phyloP scores from a whole-genome alignment of 108 stramenopile species.

The Cyclotella cryptica region DNA sequence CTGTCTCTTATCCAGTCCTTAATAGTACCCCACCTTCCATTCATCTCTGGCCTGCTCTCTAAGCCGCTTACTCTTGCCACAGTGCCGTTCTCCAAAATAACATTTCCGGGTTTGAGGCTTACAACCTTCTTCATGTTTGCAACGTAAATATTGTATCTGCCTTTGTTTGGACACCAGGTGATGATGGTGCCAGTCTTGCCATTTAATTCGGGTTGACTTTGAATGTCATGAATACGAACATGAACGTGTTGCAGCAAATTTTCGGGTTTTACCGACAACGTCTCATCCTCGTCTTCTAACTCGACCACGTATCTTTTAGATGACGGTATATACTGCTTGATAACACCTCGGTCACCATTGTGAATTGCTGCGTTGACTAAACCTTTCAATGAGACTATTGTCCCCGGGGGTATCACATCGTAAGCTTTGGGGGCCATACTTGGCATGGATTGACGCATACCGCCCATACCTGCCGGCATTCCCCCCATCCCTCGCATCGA shows the following conservation, averaged over 20 bases:
- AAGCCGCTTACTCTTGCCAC: constrained; percentile 78
- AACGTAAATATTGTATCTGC: constrained; percentile 84
- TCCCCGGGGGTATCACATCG: constrained; percentile 83
- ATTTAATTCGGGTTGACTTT: constrained; percentile 82
- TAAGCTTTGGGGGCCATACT: constrained; percentile 57
- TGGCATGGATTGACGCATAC: constrained; percentile 35
- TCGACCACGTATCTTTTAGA: constrained; percentile 76
- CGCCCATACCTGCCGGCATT: constrained; percentile 37
- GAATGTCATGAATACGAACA: constrained; percentile 77
- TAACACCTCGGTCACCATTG: constrained; percentile 86
- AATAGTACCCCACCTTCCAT: constrained; percentile 89
- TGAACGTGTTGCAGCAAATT: constrained; percentile 89
- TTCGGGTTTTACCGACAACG: constrained; percentile 78
- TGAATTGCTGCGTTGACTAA: constrained; percentile 71
- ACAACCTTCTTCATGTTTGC: constrained; percentile 67
- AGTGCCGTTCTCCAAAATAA: constrained; percentile 77
- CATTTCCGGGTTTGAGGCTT: constrained; percentile 79
- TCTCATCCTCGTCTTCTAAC: constrained; percentile 85
- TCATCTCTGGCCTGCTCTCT: constrained; percentile 81
- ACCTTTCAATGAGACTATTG: constrained; percentile 83
- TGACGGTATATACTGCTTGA: constrained; percentile 68
- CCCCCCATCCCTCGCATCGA: constrained; percentile 48
- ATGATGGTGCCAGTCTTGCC: constrained; percentile 80
- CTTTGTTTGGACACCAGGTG: constrained; percentile 77
- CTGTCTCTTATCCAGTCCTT: constrained; percentile 72